phyloP scores from a whole-genome alignment of 2,329 filamentous ascomycete species.

The Didymella sp. region DNA sequence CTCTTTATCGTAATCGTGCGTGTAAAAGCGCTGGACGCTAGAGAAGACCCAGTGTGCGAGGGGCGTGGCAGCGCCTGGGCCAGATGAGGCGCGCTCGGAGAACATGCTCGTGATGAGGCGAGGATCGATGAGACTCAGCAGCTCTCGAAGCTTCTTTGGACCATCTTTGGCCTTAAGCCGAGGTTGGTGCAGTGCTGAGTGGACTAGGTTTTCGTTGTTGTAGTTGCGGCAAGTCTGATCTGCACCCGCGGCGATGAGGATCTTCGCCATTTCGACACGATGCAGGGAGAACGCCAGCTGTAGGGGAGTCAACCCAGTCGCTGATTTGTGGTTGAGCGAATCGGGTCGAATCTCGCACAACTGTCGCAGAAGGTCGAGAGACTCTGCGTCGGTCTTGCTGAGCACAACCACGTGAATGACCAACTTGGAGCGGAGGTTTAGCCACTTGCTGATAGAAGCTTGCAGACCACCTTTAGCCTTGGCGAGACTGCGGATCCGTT shows the following conservation, averaged over 20 bases:
- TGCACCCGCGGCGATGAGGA: slow-evolving; percentile 71
- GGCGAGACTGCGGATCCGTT: slow-evolving; percentile 67
- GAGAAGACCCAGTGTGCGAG: slow-evolving; percentile 57
- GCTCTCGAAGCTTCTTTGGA: slow-evolving; percentile 48
- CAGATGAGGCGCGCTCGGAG: slow-evolving; percentile 61
- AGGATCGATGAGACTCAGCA: slow-evolving; percentile 66
- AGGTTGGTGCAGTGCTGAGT: slow-evolving; percentile 52
- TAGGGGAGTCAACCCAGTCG: slow-evolving; percentile 69
- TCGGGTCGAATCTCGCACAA: slow-evolving; percentile 68
- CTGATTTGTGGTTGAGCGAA: slow-evolving; percentile 67
- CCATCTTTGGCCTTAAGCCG: slow-evolving; percentile 31
- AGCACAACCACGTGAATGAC: slow-evolving; percentile 67
- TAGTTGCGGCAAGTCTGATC: slow-evolving; percentile 71
- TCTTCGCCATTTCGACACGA: slow-evolving; percentile 62
- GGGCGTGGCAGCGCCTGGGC: slow-evolving; percentile 66
- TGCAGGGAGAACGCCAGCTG: slow-evolving; percentile 68
- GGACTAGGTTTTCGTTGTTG: slow-evolving; percentile 71
- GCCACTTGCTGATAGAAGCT: slow-evolving; percentile 67
- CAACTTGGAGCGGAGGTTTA: slow-evolving; percentile 55
- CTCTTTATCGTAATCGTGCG: too few relatives aligned
- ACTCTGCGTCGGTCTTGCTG: slow-evolving; percentile 48
- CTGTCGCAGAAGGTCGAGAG: slow-evolving; percentile 67
- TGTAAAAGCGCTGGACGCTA: too few relatives aligned
- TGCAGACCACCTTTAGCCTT: slow-evolving; percentile 69
- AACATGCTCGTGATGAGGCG: slow-evolving; percentile 65